These are phyloP conservation scores for Lasiosphaeria ovina DNA, from an alignment of 495 filamentous ascomycete genomes.

Conservation along the genomic window DNA sequence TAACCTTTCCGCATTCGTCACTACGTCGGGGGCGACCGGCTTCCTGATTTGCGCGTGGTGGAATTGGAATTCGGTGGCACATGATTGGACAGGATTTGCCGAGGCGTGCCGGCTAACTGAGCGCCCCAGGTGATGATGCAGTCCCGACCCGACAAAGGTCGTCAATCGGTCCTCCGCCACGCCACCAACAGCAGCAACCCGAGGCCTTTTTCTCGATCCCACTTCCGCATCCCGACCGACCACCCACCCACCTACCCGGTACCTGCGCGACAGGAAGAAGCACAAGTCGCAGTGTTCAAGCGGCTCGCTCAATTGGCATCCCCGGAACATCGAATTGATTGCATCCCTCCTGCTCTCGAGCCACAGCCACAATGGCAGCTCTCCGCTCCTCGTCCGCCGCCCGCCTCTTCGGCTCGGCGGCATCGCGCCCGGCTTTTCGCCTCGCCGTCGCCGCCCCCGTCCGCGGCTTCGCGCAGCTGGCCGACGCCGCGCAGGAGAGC, in stretches of 20 bases:
- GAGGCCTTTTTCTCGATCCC: constrained; percentile 15
- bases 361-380: constrained; percentile 63
- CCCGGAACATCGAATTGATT: constrained; percentile 1
- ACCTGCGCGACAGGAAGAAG: constrained; percentile 5
- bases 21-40: constrained; percentile 20
- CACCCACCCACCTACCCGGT: background rate
- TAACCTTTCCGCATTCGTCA: background rate
- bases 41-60: constrained; percentile 10
- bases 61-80: constrained; percentile 20
- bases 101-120: constrained; percentile 29
- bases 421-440: constrained; percentile 49
- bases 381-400: constrained; percentile 60
- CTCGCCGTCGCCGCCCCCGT: constrained; percentile 31
- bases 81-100: constrained; percentile 28
- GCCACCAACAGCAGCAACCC: constrained; percentile 23
- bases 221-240: constrained; percentile 13
- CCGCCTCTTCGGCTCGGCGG: constrained; percentile 58
- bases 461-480: constrained; percentile 46
- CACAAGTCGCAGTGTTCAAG: background rate
- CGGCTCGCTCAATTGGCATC: constrained; percentile 7
- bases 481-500: constrained; percentile 41
- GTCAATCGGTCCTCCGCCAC: background rate
- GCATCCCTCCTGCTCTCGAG: background rate
- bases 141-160: constrained; percentile 4
- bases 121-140: constrained; percentile 20